Conservation (phyloP, 345 rosid species). For the Eucalyptus pauciflora region DNA sequence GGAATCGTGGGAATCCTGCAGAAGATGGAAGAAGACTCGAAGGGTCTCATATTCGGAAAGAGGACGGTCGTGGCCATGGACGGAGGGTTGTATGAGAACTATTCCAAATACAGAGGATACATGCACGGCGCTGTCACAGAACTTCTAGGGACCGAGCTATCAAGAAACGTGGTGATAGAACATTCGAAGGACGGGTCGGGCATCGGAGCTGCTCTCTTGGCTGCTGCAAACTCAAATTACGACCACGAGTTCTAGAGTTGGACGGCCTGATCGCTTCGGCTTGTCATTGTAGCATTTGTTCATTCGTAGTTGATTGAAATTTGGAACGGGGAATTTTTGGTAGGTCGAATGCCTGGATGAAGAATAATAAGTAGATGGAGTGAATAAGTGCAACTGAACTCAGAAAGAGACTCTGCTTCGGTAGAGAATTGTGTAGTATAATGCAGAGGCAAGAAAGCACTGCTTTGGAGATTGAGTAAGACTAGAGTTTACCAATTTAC, state of each 20-base stretch:
- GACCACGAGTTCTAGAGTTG: constrained; percentile 17
- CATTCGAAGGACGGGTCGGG: constrained; percentile 86
- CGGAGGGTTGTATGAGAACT: constrained; percentile 65
- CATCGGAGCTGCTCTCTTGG: constrained; percentile 82
- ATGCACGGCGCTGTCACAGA: constrained; percentile 51
- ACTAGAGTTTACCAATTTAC: background rate
- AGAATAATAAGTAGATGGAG: background rate
- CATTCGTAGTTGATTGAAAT: background rate
- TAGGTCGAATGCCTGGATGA: background rate
- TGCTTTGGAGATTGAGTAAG: background rate
- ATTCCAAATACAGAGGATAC: constrained; percentile 61
- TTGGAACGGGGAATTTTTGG: background rate
- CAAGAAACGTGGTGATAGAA: constrained; percentile 42
- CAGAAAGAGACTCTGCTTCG: background rate
- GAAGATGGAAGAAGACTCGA: constrained; percentile 63
- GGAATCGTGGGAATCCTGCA: constrained; percentile 80
- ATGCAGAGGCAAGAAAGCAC: background rate
- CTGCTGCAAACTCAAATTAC: constrained; percentile 68
- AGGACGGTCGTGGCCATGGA: constrained; percentile 83
- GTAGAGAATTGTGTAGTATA: background rate
- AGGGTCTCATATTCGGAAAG: constrained; percentile 38
- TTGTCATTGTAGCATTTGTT: background rate
- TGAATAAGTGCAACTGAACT: background rate
- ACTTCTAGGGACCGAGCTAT: constrained; percentile 46
- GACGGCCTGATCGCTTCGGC: background rate